Evolutionary conservation across 179 eudicot genomes (phyloP).

Genomic region (Gypsophila paniculata): DNA sequence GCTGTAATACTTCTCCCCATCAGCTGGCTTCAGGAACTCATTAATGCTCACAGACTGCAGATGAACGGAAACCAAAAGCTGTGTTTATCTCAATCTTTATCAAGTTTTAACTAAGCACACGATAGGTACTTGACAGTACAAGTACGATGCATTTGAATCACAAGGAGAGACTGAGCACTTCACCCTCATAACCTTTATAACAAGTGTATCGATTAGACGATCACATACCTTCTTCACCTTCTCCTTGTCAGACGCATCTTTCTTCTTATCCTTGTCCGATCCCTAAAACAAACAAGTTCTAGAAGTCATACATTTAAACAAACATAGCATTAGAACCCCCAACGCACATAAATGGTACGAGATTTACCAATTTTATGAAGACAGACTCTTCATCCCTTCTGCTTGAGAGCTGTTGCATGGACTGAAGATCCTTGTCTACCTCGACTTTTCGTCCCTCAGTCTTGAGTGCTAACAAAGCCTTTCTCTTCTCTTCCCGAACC

Average conservation of each 20-base stretch:
- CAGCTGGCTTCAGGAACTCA: slow-evolving; percentile 83
- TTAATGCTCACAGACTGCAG: slow-evolving; percentile 70
- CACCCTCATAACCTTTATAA: background rate
- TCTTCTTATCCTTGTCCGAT: slow-evolving; percentile 83
- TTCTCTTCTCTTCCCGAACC: slow-evolving; percentile 38
- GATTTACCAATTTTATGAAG: slow-evolving; percentile 34
- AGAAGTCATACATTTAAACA: background rate
- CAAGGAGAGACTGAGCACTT: background rate
- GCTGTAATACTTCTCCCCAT: slow-evolving; percentile 50
- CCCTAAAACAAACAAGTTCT: slow-evolving; percentile 39
- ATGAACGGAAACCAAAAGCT: background rate
- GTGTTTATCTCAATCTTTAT: background rate
- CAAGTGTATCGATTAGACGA: background rate
- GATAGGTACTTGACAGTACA: too few relatives aligned
- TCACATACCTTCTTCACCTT: slow-evolving; percentile 74
- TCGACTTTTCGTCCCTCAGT: slow-evolving; percentile 34
- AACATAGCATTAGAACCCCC: background rate
- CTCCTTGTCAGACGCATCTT: slow-evolving; percentile 77
- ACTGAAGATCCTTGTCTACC: slow-evolving; percentile 36
- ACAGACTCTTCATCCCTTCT: slow-evolving; percentile 33
- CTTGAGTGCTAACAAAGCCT: slow-evolving; percentile 32
- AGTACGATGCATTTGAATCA: background rate
- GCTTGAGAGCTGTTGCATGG: slow-evolving; percentile 39
- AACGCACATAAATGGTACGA: background rate
- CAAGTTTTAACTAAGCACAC: background rate